These are phyloP conservation scores for Diaporthe aspalathi DNA, from an alignment of 2,329 filamentous ascomycete species.

Conservation along the genomic window DNA sequence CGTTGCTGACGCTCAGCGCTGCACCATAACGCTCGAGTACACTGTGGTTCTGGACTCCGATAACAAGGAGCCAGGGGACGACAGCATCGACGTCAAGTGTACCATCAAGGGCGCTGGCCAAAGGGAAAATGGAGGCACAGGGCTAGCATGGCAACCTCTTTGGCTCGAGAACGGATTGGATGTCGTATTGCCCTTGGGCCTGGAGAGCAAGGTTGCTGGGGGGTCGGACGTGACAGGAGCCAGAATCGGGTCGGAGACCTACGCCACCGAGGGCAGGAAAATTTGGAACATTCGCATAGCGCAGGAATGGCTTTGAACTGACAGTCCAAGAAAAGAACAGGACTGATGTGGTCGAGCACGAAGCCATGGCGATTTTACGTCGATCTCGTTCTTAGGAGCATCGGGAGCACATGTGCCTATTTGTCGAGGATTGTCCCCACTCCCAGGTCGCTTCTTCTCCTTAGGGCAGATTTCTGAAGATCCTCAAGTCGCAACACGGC, in stretches of 20 bases:
- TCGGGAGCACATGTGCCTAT: too few species aligned
- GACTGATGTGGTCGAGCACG: too few species aligned
- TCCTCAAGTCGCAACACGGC: too few species aligned
- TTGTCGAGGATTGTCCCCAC: too few species aligned
- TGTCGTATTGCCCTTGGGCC: neutral
- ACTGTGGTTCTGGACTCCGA: neutral
- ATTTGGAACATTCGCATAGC: slow-evolving; percentile 6
- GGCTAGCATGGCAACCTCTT: neutral
- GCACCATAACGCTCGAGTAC: slow-evolving; percentile 13
- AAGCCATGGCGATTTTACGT: too few species aligned
- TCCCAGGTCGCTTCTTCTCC: too few species aligned
- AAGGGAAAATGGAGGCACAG: neutral
- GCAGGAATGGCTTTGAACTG: neutral
- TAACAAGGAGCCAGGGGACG: neutral
- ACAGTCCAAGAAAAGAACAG: too few species aligned
- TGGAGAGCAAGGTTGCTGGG: neutral
- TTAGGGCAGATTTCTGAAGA: too few species aligned
- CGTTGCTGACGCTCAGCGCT: slow-evolving; percentile 37
- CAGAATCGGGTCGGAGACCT: neutral
- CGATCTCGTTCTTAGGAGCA: too few species aligned
- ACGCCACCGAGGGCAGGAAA: neutral
- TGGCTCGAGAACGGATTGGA: slow-evolving; percentile 22
- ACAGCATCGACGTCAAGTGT: neutral
- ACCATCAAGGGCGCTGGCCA: neutral
- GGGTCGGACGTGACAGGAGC: neutral